Evolutionary conservation across 495 filamentous ascomycete genomes (phyloP).

Genomic region (Penicillium lividum): DNA sequence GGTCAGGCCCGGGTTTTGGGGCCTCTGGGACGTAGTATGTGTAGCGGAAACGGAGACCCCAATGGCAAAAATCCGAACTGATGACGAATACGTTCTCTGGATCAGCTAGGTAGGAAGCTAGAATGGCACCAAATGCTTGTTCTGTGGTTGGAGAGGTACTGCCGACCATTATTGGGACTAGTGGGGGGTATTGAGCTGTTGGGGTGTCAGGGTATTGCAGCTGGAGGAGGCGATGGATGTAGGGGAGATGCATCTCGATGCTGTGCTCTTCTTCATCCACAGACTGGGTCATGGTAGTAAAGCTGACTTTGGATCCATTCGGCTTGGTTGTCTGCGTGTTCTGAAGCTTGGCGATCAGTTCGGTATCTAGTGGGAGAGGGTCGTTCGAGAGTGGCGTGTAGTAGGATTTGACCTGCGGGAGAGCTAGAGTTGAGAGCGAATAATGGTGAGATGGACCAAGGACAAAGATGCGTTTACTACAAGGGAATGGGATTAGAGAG

Average conservation of each 20-base stretch:
- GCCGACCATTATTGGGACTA: slow-evolving; percentile 91
- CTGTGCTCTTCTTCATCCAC: slow-evolving; percentile 90
- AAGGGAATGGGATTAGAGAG: slow-evolving; percentile 9
- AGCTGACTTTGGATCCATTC: slow-evolving; percentile 46
- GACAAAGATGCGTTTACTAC: slow-evolving; percentile 86
- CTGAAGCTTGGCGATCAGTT: slow-evolving; percentile 63
- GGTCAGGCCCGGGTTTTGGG: slow-evolving; percentile 38
- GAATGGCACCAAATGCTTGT: slow-evolving; percentile 63
- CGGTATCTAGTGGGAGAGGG: slow-evolving; percentile 67
- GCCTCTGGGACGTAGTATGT: slow-evolving; percentile 70
- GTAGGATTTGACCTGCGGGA: slow-evolving; percentile 75
- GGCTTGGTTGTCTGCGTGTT: slow-evolving; percentile 42
- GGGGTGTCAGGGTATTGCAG: slow-evolving; percentile 39
- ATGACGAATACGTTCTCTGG: slow-evolving; percentile 80
- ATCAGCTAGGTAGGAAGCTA: slow-evolving; percentile 81
- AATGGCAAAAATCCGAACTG: slow-evolving; percentile 96
- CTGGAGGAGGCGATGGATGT: slow-evolving; percentile 78
- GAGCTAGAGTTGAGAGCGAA: slow-evolving; percentile 73
- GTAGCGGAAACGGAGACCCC: slow-evolving; percentile 86
- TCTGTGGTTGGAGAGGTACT: slow-evolving; percentile 66
- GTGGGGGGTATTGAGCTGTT: slow-evolving; percentile 60
- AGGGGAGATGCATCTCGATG: slow-evolving; percentile 95
- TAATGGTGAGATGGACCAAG: slow-evolving; percentile 92
- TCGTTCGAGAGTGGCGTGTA: slow-evolving; percentile 84
- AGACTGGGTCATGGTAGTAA: slow-evolving; percentile 69